Evolutionary conservation across 495 filamentous ascomycete genomes (phyloP), one percentile per base, ranked within the genome.

Genomic region (Elaphomyces granulatus): DNA sequence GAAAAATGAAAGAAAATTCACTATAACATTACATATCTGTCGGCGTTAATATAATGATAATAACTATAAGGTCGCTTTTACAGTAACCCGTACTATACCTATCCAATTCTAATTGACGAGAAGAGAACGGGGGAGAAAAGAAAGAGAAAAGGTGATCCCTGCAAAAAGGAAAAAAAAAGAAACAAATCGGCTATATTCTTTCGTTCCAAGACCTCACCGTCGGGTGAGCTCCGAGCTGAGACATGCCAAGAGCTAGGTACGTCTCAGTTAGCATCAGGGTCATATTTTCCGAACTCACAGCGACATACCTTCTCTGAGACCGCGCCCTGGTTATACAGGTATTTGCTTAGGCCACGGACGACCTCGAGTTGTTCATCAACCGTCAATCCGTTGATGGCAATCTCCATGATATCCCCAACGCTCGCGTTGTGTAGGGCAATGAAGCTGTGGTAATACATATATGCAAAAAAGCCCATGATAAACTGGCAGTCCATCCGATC

Each of bases 401-500:
- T 70, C 66, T 96, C 87, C 46, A 99, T 80, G 20, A 96, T 79
- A 36, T 75, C 76, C 3, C 86, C 88, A 9, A 92, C 78, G 41
- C 68, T 82, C 7, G 81, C 76, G 49, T 80, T 81, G 62, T 87
- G 75, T 14, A 83, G 68, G 7, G 87, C 87, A 53, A 99, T 90
- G 57, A 99, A 99, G 52, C 84, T 87, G 58, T 94, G 85, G 62
- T 90, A 96, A 61, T 99, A 99, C 70, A 99, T 83, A 61, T 82
- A 96, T 9, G 92, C 75, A 50, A 99, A 96, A 67, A 95, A 85
- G 8, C 92, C 92, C 92, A 99, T 99, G 64, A 95, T 96, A 65
- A 95, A 95, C 55, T 99, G 92, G 63, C 92, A 99, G 52, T 99
- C 92, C 92, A 99, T 96, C 17, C 92, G 78, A 58, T 99, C 92